phyloP scores from a whole-genome alignment of 2,329 filamentous ascomycete species.

The Pseudogymnoascus sp. region DNA sequence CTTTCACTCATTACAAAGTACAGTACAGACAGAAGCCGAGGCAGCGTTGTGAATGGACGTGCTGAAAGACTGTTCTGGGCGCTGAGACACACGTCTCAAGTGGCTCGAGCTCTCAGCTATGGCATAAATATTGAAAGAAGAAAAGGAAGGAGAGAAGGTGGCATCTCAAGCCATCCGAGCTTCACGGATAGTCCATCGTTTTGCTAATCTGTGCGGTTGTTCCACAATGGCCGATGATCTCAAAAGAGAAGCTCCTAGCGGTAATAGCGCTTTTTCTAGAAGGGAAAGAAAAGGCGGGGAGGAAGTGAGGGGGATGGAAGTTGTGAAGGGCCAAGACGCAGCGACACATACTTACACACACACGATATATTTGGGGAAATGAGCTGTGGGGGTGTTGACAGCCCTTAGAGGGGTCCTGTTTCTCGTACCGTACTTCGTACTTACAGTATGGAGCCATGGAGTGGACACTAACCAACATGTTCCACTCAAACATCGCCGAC shows the following conservation, averaged over 20 bases:
- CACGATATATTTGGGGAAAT: background rate
- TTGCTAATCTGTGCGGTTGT: background rate
- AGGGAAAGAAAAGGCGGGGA: background rate
- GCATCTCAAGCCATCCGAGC: background rate
- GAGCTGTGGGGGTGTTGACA: background rate
- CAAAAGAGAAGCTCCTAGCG: background rate
- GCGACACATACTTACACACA: background rate
- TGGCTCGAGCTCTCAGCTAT: background rate
- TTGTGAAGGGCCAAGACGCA: background rate
- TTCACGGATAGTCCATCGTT: background rate
- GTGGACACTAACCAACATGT: background rate
- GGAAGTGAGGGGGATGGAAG: background rate
- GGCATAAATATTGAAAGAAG: background rate
- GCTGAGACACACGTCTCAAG: background rate
- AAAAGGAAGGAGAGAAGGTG: background rate
- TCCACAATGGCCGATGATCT: too few species aligned
- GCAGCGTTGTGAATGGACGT: background rate
- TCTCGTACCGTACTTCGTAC: background rate
- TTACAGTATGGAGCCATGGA: background rate
- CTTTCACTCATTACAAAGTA: background rate
- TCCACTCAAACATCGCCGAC: background rate
- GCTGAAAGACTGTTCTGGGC: background rate
- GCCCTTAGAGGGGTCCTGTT: background rate
- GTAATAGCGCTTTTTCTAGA: background rate
- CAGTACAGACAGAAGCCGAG: background rate